A percentile compares a stretch with the other conserved stretches of the same genome.
Evolutionary conservation across 257 asterid genomes (phyloP).

Genomic region (Rubia yunnanensis): DNA sequence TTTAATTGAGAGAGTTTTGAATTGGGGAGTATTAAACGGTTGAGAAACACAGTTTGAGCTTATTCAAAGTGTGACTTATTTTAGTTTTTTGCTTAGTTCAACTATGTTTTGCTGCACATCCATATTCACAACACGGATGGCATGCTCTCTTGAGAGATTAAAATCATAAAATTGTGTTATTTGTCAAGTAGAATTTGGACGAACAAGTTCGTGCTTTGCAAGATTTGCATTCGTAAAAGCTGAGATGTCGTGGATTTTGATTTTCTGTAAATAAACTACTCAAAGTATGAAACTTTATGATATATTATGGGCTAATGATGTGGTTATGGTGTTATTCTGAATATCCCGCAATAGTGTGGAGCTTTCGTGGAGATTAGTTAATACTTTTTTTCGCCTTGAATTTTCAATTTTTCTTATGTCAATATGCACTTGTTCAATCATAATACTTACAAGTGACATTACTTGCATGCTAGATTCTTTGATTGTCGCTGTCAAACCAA

Average conservation of each 20-base stretch:
- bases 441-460: constrained; percentile 11
- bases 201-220: background rate
- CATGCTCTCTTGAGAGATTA: background rate
- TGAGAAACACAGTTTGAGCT: background rate
- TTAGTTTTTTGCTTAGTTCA: background rate
- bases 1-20: background rate
- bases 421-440: too few species aligned
- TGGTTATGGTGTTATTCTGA: background rate
- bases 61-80: background rate
- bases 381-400: too few species aligned
- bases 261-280: background rate
- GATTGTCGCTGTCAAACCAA: constrained; percentile 73
- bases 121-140: background rate
- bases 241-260: background rate
- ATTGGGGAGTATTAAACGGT: background rate
- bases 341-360: background rate
- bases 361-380: background rate
- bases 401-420: too few species aligned
- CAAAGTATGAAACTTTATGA: background rate
- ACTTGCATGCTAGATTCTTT: constrained; percentile 44
- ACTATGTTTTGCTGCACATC: background rate
- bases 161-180: background rate
- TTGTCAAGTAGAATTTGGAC: background rate
- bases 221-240: background rate
- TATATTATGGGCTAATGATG: background rate